phyloP scores from a whole-genome alignment of 2,329 filamentous ascomycete species.

The Fusarium veterinarium region DNA sequence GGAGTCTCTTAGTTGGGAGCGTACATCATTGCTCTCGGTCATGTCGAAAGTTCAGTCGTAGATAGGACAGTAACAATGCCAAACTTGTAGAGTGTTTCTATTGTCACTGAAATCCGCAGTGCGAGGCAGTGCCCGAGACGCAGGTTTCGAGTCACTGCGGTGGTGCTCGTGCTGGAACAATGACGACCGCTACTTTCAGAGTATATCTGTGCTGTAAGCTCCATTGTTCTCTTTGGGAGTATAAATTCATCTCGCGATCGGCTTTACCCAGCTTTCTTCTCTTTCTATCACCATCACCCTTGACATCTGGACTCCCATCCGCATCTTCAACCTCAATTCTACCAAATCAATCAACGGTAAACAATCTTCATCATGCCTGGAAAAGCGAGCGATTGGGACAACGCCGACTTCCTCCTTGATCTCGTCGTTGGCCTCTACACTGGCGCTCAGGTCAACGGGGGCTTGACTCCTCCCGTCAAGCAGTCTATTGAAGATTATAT shows the following conservation, averaged over 20 bases:
- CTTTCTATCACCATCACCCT: background rate
- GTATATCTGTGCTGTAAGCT: background rate
- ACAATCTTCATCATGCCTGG: constrained; percentile 34
- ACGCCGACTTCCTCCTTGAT: constrained; percentile 49
- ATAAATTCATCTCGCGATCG: background rate
- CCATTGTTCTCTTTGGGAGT: background rate
- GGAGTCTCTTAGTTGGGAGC: background rate
- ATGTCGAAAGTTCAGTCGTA: background rate
- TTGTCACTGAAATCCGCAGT: background rate
- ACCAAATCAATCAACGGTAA: background rate
- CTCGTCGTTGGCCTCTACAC: constrained; percentile 50
- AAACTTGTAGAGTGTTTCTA: background rate
- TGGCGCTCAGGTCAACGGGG: constrained; percentile 41
- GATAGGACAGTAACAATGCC: background rate
- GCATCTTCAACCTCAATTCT: background rate
- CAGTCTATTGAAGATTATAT: constrained; percentile 50
- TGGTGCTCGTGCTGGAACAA: background rate
- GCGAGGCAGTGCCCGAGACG: background rate
- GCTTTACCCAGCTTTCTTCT: background rate
- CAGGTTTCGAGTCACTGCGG: background rate
- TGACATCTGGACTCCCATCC: background rate
- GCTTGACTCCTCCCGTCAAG: constrained; percentile 46
- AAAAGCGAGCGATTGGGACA: constrained; percentile 47
- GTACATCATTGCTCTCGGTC: background rate
- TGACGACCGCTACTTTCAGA: background rate